Evolutionary conservation across 768 basidiomycete species (phyloP).

Genomic region (Auriscalpium vulgare): DNA sequence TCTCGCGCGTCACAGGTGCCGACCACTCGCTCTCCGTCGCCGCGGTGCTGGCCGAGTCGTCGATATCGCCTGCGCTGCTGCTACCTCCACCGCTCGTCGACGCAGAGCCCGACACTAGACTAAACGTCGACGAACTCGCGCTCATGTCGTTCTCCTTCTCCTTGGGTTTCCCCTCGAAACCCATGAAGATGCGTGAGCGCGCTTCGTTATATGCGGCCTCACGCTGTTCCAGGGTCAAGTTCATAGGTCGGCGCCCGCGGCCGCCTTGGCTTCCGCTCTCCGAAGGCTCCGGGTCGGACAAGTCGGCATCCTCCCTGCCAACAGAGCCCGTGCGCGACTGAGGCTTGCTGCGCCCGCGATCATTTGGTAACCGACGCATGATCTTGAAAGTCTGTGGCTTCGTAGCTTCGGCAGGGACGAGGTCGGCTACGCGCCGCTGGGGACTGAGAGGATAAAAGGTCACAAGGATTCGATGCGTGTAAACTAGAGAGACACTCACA

Average conservation of each 20-base stretch:
- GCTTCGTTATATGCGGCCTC: slow-evolving; percentile 88
- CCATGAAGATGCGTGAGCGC: slow-evolving; percentile 80
- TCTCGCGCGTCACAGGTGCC: slow-evolving; percentile 46
- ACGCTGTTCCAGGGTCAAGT: slow-evolving; percentile 76
- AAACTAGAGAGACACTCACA: slow-evolving; percentile 43
- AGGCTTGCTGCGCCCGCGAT: slow-evolving; percentile 47
- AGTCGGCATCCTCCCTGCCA: slow-evolving; percentile 65
- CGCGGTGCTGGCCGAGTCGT: slow-evolving; percentile 63
- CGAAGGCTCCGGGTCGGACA: slow-evolving; percentile 73
- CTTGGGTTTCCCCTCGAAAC: slow-evolving; percentile 54
- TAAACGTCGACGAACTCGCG: slow-evolving; percentile 68
- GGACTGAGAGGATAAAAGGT: slow-evolving; percentile 41
- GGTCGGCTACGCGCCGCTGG: slow-evolving; percentile 57
- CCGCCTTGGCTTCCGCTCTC: slow-evolving; percentile 73
- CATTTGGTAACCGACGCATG: slow-evolving; percentile 61
- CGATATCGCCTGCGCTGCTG: slow-evolving; percentile 57
- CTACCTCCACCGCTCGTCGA: slow-evolving; percentile 45
- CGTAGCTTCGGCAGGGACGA: slow-evolving; percentile 67
- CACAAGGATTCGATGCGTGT: slow-evolving; percentile 5
- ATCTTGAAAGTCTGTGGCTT: slow-evolving; percentile 80
- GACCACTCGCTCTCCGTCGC: slow-evolving; percentile 83
- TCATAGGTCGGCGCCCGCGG: slow-evolving; percentile 47
- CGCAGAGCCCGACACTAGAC: slow-evolving; percentile 61
- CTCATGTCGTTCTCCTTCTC: slow-evolving; percentile 64
- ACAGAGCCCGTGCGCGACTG: slow-evolving; percentile 70